Conservation (phyloP, 768 basidiomycete species). For the Agrocybe praecox region DNA sequence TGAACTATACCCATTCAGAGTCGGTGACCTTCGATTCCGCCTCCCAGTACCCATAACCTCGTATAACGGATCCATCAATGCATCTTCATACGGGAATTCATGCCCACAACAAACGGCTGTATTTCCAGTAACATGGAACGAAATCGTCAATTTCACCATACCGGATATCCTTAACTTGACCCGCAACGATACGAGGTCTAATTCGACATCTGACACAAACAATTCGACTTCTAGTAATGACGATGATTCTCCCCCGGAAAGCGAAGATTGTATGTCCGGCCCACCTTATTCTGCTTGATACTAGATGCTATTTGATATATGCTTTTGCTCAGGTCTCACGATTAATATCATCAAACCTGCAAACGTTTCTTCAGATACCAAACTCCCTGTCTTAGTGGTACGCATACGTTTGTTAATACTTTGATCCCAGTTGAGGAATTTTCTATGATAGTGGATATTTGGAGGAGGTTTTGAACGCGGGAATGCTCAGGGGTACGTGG, state of each 20-base stretch:
- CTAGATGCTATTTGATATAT: neutral
- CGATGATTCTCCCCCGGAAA: conserved; percentile 1
- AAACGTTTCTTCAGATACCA: conserved; percentile 31
- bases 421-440: too few species aligned
- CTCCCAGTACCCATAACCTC: conserved; percentile 38
- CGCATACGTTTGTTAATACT: conserved; percentile 10
- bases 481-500: conserved; percentile 18
- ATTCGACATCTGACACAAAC: neutral
- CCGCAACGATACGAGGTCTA: neutral
- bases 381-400: conserved; percentile 53
- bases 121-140: conserved; percentile 7
- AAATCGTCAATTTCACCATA: conserved; percentile 8
- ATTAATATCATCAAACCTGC: conserved; percentile 49
- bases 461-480: conserved; percentile 38
- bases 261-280: conserved; percentile 21
- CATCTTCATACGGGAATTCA: conserved; percentile 43
- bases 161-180: neutral
- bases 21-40: conserved; percentile 43
- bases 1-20: conserved; percentile 20
- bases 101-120: conserved; percentile 36
- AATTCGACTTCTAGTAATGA: neutral
- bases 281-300: neutral
- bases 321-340: conserved; percentile 36
- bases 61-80: conserved; percentile 39
- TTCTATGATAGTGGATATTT: conserved; percentile 49